phyloP scores from a whole-genome alignment of 345 rosid species.

The Eucalyptus grandis region DNA sequence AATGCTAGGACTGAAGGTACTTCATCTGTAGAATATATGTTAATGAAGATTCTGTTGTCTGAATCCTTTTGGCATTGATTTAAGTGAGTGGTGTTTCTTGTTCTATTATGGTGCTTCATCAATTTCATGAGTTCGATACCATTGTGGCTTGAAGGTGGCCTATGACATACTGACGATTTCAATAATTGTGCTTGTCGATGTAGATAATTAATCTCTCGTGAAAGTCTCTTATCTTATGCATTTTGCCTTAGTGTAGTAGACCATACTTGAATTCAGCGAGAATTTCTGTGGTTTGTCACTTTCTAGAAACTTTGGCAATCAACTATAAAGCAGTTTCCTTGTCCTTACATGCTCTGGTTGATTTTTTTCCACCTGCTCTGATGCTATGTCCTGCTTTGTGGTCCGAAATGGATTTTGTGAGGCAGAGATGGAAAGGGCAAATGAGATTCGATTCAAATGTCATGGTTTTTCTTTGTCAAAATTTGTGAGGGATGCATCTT shows the following conservation, averaged over 20 bases:
- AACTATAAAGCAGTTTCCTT: background rate
- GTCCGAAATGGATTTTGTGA: background rate
- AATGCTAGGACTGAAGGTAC: conserved; percentile 87
- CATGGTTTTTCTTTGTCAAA: background rate
- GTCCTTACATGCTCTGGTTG: background rate
- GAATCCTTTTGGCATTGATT: background rate
- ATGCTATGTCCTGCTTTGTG: background rate
- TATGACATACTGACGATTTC: background rate
- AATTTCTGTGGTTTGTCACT: background rate
- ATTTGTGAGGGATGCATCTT: background rate
- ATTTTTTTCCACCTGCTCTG: background rate
- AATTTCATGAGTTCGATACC: background rate
- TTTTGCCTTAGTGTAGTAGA: background rate
- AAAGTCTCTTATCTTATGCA: background rate
- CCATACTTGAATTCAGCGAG: background rate
- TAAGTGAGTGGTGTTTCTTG: background rate
- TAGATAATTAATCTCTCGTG: background rate
- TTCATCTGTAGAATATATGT: background rate
- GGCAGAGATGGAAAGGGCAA: background rate
- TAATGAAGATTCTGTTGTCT: background rate
- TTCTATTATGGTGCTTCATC: background rate
- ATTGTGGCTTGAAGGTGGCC: background rate
- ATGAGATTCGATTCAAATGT: background rate
- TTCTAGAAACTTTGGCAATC: background rate
- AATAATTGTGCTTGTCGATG: background rate